Base-by-base conservation (phyloP, 148 eudicot species). In the Limonium bicolor region DNA sequence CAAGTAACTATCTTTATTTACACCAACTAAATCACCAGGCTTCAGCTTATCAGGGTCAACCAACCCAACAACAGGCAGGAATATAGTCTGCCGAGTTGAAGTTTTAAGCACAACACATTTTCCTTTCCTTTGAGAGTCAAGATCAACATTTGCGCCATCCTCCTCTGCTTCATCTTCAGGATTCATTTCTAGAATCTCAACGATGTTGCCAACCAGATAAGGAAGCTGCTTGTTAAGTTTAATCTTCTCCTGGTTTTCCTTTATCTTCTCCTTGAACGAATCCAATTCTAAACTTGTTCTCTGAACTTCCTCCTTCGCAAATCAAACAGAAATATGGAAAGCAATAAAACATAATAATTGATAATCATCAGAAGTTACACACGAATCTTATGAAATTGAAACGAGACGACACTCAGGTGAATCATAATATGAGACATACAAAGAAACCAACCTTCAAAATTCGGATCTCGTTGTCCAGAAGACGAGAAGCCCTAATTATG, bases 21-120 rank as follows among this genome's bases (percentile, higher is more conserved):
- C 96, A 27, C 96, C 96, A 50, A 86, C 96, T 58, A 86, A 62
- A 64, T 86, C 96, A 21, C 96, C 96, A 30, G 96, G 96, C 73
- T 86, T 86, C 44, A 86, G 56, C 46, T 55, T 66, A 48, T 86
- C 96, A 33, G 96, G 94, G 66, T 82, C 96, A 40, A 86, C 96
- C 27, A 86, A 67, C 43, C 94, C 96, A 62, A 82, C 94, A 46
- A 86, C 96, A 28, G 94, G 94, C 41, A 86, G 69, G 63, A 86
- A 86, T 43, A 86, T 82, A 16, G 88, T 86, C 96, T 86, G 95
- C 41, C 92, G 80, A 36, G 92, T 86, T 2, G 92, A 80, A 52
- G 95, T 80, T 55, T 86, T 86, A 48, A 80, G 58, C 37, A 86
- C 95, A 30, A 86, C 95, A 40, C 92, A 86, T 66, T 80, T 86